A percentile compares a stretch with the other conserved stretches of the same genome.
phyloP scores from a whole-genome alignment of 2,329 filamentous ascomycete genomes.

The Pseudogymnoascus sp. region DNA sequence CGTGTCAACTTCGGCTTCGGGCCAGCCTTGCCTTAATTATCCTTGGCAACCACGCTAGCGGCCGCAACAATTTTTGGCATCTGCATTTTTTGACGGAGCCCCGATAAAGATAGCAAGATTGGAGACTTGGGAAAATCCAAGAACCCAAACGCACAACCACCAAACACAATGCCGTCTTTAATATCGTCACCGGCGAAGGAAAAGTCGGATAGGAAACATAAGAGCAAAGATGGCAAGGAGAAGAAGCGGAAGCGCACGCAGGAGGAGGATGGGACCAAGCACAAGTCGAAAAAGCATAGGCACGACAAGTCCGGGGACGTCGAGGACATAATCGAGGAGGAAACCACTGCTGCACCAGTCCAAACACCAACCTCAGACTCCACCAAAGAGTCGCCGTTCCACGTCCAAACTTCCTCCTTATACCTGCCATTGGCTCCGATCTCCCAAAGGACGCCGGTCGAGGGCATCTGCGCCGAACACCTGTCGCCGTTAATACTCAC shows the following conservation, averaged over 20 bases:
- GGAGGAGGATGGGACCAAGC: constrained; percentile 34
- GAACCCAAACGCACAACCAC: constrained; percentile 2
- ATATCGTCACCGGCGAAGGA: constrained; percentile 13
- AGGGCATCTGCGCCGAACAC: constrained; percentile 64
- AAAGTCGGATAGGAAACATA: constrained; percentile 27
- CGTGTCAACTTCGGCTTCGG: neutral
- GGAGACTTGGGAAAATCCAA: neutral
- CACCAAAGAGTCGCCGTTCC: constrained; percentile 56
- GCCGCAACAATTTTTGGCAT: constrained; percentile 15
- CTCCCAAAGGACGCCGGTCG: constrained; percentile 60
- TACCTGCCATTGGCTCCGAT: constrained; percentile 67
- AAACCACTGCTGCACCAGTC: constrained; percentile 10
- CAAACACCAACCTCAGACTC: neutral
- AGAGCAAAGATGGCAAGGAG: constrained; percentile 30
- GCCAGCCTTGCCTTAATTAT: constrained; percentile 18
- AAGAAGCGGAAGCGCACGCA: constrained; percentile 34
- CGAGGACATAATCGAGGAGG: constrained; percentile 18
- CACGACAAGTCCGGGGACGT: constrained; percentile 36
- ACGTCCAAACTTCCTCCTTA: constrained; percentile 69
- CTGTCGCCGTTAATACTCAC: constrained; percentile 66
- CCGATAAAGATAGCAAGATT: constrained; percentile 8
- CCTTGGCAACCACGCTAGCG: constrained; percentile 15
- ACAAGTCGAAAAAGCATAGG: constrained; percentile 37
- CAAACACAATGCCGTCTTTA: constrained; percentile 13
- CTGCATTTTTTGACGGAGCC: constrained; percentile 8